Evolutionary conservation across 2,329 filamentous ascomycete genomes (phyloP).

Genomic region (Neofusicoccum cordaticola): DNA sequence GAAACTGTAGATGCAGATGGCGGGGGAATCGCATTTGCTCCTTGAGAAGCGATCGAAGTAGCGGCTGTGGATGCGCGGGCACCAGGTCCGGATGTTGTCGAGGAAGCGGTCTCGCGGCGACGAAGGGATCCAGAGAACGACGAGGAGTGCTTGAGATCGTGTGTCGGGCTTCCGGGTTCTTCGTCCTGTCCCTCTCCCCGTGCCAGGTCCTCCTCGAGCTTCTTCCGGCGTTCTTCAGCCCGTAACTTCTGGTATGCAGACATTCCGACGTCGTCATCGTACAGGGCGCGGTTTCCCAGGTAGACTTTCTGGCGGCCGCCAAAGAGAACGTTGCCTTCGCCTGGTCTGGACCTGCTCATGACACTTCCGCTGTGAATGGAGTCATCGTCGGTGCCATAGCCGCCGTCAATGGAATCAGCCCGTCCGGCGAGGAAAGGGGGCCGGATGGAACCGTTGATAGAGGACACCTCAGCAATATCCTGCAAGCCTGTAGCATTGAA

Average conservation of each 20-base stretch:
- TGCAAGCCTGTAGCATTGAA: conserved; percentile 59
- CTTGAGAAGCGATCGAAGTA: conserved; percentile 80
- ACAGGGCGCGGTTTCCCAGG: conserved; percentile 70
- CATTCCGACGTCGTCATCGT: conserved; percentile 80
- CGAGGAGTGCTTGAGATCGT: conserved; percentile 48
- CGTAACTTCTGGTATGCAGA: conserved; percentile 72
- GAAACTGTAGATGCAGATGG: conserved; percentile 19
- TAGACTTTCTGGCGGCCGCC: conserved; percentile 95
- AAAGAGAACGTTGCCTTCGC: conserved; percentile 89
- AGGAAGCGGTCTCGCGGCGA: conserved; percentile 80
- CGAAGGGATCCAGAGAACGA: conserved; percentile 64
- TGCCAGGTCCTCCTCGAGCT: conserved; percentile 50
- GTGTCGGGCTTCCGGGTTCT: conserved; percentile 38
- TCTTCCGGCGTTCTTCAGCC: conserved; percentile 58
- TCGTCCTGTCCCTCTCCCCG: conserved; percentile 38
- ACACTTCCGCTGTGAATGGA: conserved; percentile 63
- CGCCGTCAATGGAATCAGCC: conserved; percentile 49
- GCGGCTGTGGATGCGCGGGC: conserved; percentile 80
- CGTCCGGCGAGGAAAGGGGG: conserved; percentile 48
- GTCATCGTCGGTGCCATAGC: conserved; percentile 63
- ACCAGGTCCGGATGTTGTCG: conserved; percentile 69
- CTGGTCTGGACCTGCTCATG: conserved; percentile 79
- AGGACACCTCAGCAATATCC: conserved; percentile 90
- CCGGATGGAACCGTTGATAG: conserved; percentile 55
- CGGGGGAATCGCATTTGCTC: conserved; percentile 34